Evolutionary conservation across 345 rosid species (phyloP), one percentile per base, ranked within the genome.

Genomic region (Corchorus olitorius): DNA sequence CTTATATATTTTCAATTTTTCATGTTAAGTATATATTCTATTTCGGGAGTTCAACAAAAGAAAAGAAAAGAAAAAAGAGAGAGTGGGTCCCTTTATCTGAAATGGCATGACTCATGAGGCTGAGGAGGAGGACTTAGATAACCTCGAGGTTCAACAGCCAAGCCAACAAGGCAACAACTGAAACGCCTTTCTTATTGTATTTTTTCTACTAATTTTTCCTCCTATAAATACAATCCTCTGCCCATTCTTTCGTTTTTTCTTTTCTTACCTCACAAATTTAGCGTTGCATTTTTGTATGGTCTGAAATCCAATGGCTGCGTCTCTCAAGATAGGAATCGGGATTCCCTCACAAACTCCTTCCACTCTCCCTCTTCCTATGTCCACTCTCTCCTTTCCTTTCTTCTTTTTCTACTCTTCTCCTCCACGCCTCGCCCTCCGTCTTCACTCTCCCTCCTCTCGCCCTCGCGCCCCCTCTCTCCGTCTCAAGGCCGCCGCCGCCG

Each of bases 401-500:
- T 77, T 79, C 72, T 39, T 84, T 64, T 68, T 65, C 52, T 59
- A 84, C 72, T 66, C 75, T 34, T 70, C 86, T 55, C 65, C 84
- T 72, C 84, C 78, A 72, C 84, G 78, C 17, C 85, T 84, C 72
- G 53, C 83, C n/a, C 71, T 81, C 76, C 64, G 80, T 55, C 45
- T 80, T 73, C 70, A 75, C 86, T 80, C 94, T 41, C 54, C 86
- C 8, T 10, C 75, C 72, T 20, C 72, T 3, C 76, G 81, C 59
- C 65, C 75, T 68, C 90, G 77, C 68, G 45, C 86, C 65, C 76
- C 64, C 70, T 75, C 88, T 69, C 86, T 89, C 77, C 91, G 88
- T 27, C 81, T 89, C 87, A 83, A 83, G 82, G 93, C 93, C 83
- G 87, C 94, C 65, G 85, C 97, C 71, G 84, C 93, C 82, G 87